phyloP scores from a whole-genome alignment of 2,329 filamentous ascomycete genomes.

The Xylariales sp. region DNA sequence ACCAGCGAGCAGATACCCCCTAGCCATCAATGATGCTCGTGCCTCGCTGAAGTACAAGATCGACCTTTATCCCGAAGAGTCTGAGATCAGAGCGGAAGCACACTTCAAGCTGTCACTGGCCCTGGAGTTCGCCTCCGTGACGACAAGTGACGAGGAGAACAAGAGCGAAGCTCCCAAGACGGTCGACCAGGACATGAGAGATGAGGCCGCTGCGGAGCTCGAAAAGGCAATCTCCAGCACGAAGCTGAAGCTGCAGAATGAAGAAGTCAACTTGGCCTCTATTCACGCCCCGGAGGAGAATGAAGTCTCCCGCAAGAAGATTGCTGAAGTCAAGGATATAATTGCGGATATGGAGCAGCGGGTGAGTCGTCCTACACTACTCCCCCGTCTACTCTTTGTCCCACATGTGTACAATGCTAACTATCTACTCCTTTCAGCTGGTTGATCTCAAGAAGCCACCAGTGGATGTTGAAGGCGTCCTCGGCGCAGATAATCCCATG shows the following conservation, averaged over 20 bases:
- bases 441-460: slow-evolving; percentile 64
- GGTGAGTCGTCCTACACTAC: slow-evolving; percentile 37
- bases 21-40: slow-evolving; percentile 81
- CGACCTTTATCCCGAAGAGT: slow-evolving; percentile 73
- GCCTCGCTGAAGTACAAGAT: slow-evolving; percentile 75
- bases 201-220: slow-evolving; percentile 67
- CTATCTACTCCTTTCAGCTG: slow-evolving; percentile 41
- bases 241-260: slow-evolving; percentile 64
- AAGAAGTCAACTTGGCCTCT: slow-evolving; percentile 62
- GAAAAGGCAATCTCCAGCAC: slow-evolving; percentile 71
- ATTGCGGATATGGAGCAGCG: slow-evolving; percentile 74
- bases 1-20: slow-evolving; percentile 56
- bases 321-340: slow-evolving; percentile 73
- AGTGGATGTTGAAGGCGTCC: slow-evolving; percentile 51
- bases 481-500: slow-evolving; percentile 44
- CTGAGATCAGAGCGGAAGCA: slow-evolving; percentile 84
- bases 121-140: slow-evolving; percentile 86
- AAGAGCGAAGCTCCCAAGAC: slow-evolving; percentile 40
- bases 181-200: slow-evolving; percentile 65
- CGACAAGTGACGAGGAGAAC: slow-evolving; percentile 49
- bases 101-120: slow-evolving; percentile 96
- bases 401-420: slow-evolving; percentile 11
- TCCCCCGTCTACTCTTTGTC: slow-evolving; percentile 17
- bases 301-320: slow-evolving; percentile 55
- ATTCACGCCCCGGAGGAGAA: slow-evolving; percentile 63